Base-by-base conservation (phyloP, 148 eudicot genomes). In the Chenopodium album region DNA sequence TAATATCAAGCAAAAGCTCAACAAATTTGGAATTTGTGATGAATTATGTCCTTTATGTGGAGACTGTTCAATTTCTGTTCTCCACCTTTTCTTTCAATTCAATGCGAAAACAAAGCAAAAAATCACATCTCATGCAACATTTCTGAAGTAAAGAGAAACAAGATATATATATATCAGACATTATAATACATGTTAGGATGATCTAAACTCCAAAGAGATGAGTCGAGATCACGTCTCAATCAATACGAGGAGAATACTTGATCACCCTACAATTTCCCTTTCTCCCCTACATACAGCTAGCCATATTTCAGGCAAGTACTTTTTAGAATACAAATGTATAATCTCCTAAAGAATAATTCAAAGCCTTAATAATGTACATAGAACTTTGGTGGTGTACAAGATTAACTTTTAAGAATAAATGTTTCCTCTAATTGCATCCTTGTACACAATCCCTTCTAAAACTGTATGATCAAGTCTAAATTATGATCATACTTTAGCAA, bases 351-450 rank as follows among this genome's bases (percentile, higher is more conserved):
- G 19, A 41, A 41, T 23, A 41, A 41, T 47, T 47, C 54, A 28
- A 32, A 73, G 20, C 59, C 54, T 48, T 9, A 23, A 19, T 52
- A 73, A 50, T 50, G 11, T 28, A 50, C 62, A 73, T 48, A 10
- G 17, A 47, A 46, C 7, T 20, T 46, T 9, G 9, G 46, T 19
- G 60, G 60, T 22, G 20, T 47, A 73, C 76, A 48, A 73, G 59
- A 73, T 48, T 48, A 73, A 73, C 26, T 8, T 73, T 12, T 28
- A 47, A 50, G 59, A n/a, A 73, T 60, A 48, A 17, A 23, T 73
- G 7, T 22, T 47, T 73, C 60, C 48, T 73, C 76, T 73, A n/a
- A n/a, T 9, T 10, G 76, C 76, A 73, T 73, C 60, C 34, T 44
- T 48, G 32, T 73, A 73, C 76, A 23, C 76, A n/a, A 73, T n/a